Base-by-base conservation (phyloP, 1,139 yeast species). In the Geotrichum phurueaensis region DNA sequence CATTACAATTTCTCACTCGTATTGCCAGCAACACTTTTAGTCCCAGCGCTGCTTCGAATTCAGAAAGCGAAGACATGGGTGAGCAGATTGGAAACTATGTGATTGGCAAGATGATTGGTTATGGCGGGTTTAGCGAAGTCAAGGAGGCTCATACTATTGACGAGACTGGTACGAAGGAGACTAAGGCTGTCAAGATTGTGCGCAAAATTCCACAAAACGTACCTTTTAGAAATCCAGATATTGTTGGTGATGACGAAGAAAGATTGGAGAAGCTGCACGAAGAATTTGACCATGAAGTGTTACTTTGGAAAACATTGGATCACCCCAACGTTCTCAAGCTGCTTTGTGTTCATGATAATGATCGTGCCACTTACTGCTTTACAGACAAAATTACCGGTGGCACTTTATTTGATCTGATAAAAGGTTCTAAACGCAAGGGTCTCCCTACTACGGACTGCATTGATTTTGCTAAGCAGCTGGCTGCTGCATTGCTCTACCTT, bases 111-210 rank as follows among this genome's bases (percentile, higher is more conserved):
- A 81, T 87, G n/a, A 85, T 91, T 65, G 97, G 97, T 0, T 84
- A 83, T 70, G 98, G 98, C 10, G 96, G 97, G 0, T 91, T 95
- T 87, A 96, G 96, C 2, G 82, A 87, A 43, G 87, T 92, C n/a
- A 77, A 96, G 63, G 95, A 88, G 71, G 89, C 95, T 64, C 70
- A 69, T 47, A 72, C 74, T 62, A 72, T 72, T 60, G 71, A 69
- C 68, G 53, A 64, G 20, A 73, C 75, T 56, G 85, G 85, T 0
- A 53, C 64, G 39, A 65, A 67, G 59, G 74, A 75, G 6, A 74
- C 79, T 0, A 79, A 81, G 65, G 97, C 97, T 0, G 84, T 90
- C 68, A 91, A 91, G 71, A 85, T 91, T 53, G 91, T 91, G 39
- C 81, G 82, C 57, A 71, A 71, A 60, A 58, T 58, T 15, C 60